These are phyloP conservation scores for Lactifluus pinguis DNA, from an alignment of 768 basidiomycete species.

Conservation along the genomic window DNA sequence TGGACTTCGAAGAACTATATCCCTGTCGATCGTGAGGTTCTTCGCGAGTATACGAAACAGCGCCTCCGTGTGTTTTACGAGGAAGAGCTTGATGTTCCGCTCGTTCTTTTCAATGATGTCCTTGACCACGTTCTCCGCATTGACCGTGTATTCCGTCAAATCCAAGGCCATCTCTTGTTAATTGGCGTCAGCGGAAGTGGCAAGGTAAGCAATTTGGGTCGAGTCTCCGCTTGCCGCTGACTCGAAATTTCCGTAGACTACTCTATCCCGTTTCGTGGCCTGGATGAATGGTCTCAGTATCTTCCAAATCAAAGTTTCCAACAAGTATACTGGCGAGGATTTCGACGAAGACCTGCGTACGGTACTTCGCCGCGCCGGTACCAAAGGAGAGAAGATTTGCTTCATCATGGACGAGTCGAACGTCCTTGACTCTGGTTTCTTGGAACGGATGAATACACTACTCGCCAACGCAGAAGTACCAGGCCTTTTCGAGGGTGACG, in stretches of 20 bases:
- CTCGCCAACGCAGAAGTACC: constrained; percentile 99
- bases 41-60: constrained; percentile 95
- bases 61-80: constrained; percentile 97
- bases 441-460: constrained; percentile 99
- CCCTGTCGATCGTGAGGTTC: constrained; percentile 84
- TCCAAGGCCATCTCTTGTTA: constrained; percentile 91
- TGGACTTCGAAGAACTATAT: constrained; percentile 98
- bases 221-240: neutral
- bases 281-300: constrained; percentile 99
- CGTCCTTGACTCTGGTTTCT: constrained; percentile 95
- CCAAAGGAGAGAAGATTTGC: constrained; percentile 98
- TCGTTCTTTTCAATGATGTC: constrained; percentile 98
- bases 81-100: constrained; percentile 94
- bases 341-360: constrained; percentile 96
- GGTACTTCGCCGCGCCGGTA: constrained; percentile 90
- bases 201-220: constrained; percentile 52
- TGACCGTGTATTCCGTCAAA: constrained; percentile 96
- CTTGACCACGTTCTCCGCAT: constrained; percentile 96
- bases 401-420: constrained; percentile 99
- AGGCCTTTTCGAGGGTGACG: constrained; percentile 99
- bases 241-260: constrained; percentile 54
- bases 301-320: constrained; percentile 99
- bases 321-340: constrained; percentile 97
- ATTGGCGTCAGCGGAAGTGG: constrained; percentile 98
- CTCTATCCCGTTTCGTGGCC: constrained; percentile 93